Percentiles rank a stretch among this genome's conserved stretches.
Conservation (phyloP, 306 rosid species). For the Dryas octopetala region DNA sequence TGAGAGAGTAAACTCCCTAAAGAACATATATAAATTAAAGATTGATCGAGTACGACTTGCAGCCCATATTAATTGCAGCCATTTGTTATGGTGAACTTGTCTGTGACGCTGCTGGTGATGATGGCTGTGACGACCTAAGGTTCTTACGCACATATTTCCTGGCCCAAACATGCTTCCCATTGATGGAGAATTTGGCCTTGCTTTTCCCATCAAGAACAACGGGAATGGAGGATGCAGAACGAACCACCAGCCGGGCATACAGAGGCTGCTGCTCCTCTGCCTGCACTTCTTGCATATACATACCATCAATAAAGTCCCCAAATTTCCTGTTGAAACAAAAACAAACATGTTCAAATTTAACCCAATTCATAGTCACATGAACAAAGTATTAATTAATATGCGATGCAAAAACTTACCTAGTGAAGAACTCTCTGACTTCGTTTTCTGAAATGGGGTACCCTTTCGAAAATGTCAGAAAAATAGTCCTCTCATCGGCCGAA, state of each 20-base stretch:
- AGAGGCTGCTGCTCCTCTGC: constrained; percentile 41
- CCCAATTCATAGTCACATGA: too few species aligned
- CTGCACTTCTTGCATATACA: constrained; percentile 53
- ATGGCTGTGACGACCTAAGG: neutral
- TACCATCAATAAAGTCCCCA: constrained; percentile 46
- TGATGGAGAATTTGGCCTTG: constrained; percentile 49
- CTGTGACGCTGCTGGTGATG: neutral
- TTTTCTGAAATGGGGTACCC: constrained; percentile 57
- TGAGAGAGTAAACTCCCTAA: too few species aligned
- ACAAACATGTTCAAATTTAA: neutral
- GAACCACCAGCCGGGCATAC: constrained; percentile 57
- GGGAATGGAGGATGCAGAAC: constrained; percentile 21
- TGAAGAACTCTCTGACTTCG: constrained; percentile 49
- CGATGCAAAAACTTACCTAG: constrained; percentile 23
- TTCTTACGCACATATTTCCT: constrained; percentile 44
- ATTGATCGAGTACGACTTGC: too few species aligned
- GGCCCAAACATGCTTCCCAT: constrained; percentile 77
- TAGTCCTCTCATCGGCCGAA: constrained; percentile 48
- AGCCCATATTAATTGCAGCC: too few species aligned
- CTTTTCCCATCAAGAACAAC: constrained; percentile 26
- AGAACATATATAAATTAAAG: too few species aligned
- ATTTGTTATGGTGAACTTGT: neutral
- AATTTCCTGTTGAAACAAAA: constrained; percentile 34
- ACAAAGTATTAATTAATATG: too few species aligned
- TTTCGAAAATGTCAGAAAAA: constrained; percentile 62